Percentiles rank a stretch among this genome's conserved stretches.
phyloP scores from a whole-genome alignment of 208 protist genomes.

The Wallacemonas collosoma region DNA sequence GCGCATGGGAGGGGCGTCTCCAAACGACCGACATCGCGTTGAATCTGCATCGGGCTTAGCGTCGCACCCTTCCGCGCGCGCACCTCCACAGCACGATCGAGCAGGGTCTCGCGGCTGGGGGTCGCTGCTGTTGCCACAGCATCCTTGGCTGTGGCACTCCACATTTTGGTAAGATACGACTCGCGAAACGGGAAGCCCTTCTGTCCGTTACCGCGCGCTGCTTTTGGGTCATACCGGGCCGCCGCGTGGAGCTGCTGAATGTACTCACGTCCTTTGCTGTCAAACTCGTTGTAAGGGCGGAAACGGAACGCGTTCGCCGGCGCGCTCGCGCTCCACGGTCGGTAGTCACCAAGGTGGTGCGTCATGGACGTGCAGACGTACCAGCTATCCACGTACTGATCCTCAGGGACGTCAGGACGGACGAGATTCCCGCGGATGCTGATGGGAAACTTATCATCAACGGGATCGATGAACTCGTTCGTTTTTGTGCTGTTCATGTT shows the following conservation, averaged over 20 bases:
- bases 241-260: constrained; percentile 76
- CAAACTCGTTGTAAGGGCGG: constrained; percentile 86
- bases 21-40: constrained; percentile 79
- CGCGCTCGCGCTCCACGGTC: constrained; percentile 83
- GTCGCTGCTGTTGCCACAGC: constrained; percentile 22
- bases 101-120: constrained; percentile 64
- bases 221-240: constrained; percentile 40
- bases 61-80: constrained; percentile 47
- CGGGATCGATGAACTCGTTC: constrained; percentile 90
- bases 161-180: constrained; percentile 85
- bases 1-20: constrained; percentile 68
- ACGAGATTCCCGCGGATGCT: constrained; percentile 81
- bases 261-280: constrained; percentile 84
- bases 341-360: constrained; percentile 83
- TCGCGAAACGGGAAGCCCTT: constrained; percentile 86
- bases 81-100: constrained; percentile 68
- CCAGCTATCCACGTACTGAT: constrained; percentile 92
- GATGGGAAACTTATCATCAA: constrained; percentile 89
- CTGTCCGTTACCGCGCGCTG: constrained; percentile 58
- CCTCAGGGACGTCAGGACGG: constrained; percentile 81
- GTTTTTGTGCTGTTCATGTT: constrained; percentile 93
- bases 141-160: constrained; percentile 20
- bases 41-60: constrained; percentile 68
- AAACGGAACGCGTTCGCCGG: constrained; percentile 85
- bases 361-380: constrained; percentile 91